Conservation (phyloP, 805 yeast genomes). For the Candida jianshihensis region DNA sequence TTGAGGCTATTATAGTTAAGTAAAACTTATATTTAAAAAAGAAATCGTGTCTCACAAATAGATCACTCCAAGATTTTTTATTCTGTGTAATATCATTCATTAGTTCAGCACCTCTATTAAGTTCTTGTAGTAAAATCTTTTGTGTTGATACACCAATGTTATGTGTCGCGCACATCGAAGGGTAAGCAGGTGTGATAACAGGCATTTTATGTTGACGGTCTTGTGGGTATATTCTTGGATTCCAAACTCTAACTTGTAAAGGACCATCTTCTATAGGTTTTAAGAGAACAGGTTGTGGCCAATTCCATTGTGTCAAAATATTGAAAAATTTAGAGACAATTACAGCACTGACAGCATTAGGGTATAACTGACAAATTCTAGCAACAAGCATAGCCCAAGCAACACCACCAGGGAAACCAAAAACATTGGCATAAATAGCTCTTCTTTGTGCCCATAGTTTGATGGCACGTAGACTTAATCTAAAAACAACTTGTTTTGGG, state of each 20-base stretch:
- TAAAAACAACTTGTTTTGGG: slow-evolving; percentile 89
- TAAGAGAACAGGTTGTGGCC: slow-evolving; percentile 97
- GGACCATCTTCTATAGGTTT: slow-evolving; percentile 97
- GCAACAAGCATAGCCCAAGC: slow-evolving; percentile 99
- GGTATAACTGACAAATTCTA: slow-evolving; percentile 91
- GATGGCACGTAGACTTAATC: slow-evolving; percentile 85
- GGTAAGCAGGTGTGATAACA: slow-evolving; percentile 95
- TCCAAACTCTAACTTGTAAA: slow-evolving; percentile 93
- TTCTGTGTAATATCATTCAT: slow-evolving; percentile 63
- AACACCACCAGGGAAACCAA: slow-evolving; percentile 99
- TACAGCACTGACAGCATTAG: slow-evolving; percentile 90
- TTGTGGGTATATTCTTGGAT: slow-evolving; percentile 82
- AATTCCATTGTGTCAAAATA: slow-evolving; percentile 83
- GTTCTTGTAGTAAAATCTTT: slow-evolving; percentile 70
- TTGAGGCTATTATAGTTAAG: slow-evolving; percentile 71
- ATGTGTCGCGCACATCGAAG: slow-evolving; percentile 99
- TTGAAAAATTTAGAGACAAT: slow-evolving; percentile 86
- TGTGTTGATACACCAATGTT: slow-evolving; percentile 88
- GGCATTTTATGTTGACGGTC: slow-evolving; percentile 95
- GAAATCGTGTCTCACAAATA: slow-evolving; percentile 75
- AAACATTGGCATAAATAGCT: slow-evolving; percentile 89
- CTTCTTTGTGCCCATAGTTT: slow-evolving; percentile 96
- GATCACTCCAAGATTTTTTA: slow-evolving; percentile 61
- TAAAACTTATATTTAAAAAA: slow-evolving; percentile 83
- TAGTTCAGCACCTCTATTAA: slow-evolving; percentile 66